Conservation (phyloP, 1,284 basidiomycete genomes). For the Ceraceosorus guamensis region DNA sequence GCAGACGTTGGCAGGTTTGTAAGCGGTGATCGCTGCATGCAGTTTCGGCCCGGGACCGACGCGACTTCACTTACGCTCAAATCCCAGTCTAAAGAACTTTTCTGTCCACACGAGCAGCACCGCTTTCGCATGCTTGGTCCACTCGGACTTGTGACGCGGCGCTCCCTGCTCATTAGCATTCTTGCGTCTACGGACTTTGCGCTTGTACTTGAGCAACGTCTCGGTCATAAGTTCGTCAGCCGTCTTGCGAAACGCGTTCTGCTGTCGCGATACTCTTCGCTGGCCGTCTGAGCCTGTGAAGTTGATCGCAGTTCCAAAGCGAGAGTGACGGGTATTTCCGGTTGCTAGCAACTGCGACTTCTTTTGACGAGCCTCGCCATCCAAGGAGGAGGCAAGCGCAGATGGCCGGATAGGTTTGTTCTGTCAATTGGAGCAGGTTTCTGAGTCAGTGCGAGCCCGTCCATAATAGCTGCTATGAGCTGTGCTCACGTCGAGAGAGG, state of each 20-base stretch:
- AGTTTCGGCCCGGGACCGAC: neutral
- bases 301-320: conserved; percentile 44
- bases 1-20: neutral
- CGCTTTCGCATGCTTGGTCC: conserved; percentile 29
- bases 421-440: too few relatives aligned
- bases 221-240: conserved; percentile 35
- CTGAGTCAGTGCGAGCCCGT: too few relatives aligned
- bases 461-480: too few relatives aligned
- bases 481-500: too few relatives aligned
- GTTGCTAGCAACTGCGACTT: conserved; percentile 13
- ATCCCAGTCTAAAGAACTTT: conserved; percentile 32
- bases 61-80: conserved; percentile 19
- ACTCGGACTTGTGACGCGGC: conserved; percentile 22
- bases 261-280: conserved; percentile 30
- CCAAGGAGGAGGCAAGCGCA: conserved; percentile 22
- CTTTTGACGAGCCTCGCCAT: conserved; percentile 28
- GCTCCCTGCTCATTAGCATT: conserved; percentile 36
- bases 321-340: conserved; percentile 35
- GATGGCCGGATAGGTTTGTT: neutral
- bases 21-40: conserved; percentile 5
- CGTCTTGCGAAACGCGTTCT: conserved; percentile 30
- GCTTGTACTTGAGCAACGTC: conserved; percentile 17
- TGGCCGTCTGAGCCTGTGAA: conserved; percentile 37
- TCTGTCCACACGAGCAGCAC: conserved; percentile 38
- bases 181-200: conserved; percentile 23